Evolutionary conservation across 257 asterid genomes (phyloP), one percentile per base, ranked within the genome.

Genomic region (Forsythia viridissima): DNA sequence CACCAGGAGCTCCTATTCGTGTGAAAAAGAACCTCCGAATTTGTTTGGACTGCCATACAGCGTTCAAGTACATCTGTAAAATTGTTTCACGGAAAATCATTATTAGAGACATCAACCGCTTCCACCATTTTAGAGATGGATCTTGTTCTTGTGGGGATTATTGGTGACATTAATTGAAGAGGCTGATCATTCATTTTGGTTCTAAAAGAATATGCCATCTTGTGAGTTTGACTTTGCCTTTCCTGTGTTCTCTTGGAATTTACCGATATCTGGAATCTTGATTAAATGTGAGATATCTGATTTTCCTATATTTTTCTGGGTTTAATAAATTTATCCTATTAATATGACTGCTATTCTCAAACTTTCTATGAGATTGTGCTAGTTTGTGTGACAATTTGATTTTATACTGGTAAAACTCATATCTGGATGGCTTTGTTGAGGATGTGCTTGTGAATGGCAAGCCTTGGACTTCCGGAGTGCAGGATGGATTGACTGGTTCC

Each of bases 111-210:
- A 69, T 86, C 79, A 93, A 86, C 82, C 89, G 98, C 59, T 93
- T 91, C 82, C 98, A 93, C 83, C 98, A 90, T 87, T 93, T 93
- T 52, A 90, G 86, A 59, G 86, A 87, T 55, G 98, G 98, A 8
- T 76, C 84, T 74, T 93, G 98, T 82, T 90, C 98, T 30, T 93
- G 98, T 81, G 90, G 93, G 42, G 98, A 93, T 83, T 93, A 90
- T 72, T 91, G 98, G 97, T 93, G 80, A 76, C 69, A 34, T 73
- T 73, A 43, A 41, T 43, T 18, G 44, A 55, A 72, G 55, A 55
- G 63, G 21, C 21, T 15, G 13, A 10, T 0, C 13, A 0, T 43
- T 21, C 10, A 43, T 43, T 8, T 43, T 43, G 3, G 51, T 43
- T 43, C 9, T 43, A 5, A 43, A 43, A 43, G 51, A 43, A 43